phyloP scores from a whole-genome alignment of 2,329 filamentous ascomycete genomes.

The Aspergillus unguis region DNA sequence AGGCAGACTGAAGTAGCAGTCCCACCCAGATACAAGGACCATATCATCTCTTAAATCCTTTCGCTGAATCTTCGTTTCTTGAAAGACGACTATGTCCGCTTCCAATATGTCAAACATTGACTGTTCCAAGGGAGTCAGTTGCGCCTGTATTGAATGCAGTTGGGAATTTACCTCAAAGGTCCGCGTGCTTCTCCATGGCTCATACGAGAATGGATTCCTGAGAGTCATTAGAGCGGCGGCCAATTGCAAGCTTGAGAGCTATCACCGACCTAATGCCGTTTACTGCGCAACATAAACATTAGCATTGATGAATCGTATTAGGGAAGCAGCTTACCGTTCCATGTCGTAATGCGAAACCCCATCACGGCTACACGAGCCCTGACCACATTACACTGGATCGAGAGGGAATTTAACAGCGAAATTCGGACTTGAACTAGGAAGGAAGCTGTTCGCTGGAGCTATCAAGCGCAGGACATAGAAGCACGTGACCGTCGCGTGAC shows the following conservation, averaged over 20 bases:
- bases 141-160: background rate
- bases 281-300: conserved; percentile 50
- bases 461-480: conserved; percentile 20
- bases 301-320: background rate
- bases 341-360: conserved; percentile 77
- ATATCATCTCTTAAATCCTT: conserved; percentile 93
- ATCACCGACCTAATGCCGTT: conserved; percentile 68
- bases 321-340: conserved; percentile 63
- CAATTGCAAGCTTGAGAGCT: background rate
- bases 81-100: conserved; percentile 89
- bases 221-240: background rate
- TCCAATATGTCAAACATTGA: conserved; percentile 93
- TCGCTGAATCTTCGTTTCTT: conserved; percentile 92
- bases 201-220: conserved; percentile 79
- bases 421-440: background rate
- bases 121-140: conserved; percentile 39
- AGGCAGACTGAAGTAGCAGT: conserved; percentile 91
- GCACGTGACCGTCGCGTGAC: conserved; percentile 15
- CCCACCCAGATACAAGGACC: conserved; percentile 92
- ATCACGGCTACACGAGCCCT: conserved; percentile 45
- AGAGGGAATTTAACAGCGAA: background rate
- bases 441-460: background rate
- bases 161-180: conserved; percentile 59
- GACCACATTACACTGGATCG: conserved; percentile 12
- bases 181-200: conserved; percentile 72